Base-by-base conservation (phyloP, 2,329 filamentous ascomycete species). In the Sclerotinia minor region DNA sequence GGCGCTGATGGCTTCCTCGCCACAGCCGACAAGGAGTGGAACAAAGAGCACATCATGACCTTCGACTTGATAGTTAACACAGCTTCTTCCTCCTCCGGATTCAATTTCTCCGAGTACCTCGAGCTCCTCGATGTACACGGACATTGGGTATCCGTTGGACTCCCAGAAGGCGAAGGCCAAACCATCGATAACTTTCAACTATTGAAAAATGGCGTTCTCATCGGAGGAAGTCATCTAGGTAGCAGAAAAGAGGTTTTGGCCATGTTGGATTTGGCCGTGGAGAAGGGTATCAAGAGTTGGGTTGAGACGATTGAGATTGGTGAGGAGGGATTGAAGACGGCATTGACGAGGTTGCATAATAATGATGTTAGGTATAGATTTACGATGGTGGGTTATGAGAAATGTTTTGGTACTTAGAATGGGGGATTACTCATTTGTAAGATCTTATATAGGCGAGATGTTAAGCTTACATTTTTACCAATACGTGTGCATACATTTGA, bases 51-150 rank as follows among this genome's bases (percentile, higher is more conserved):
- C 77, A 75, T 80, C 75, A 84, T 86, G 81, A 87, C 85, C 1
- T 92, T 93, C 74, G 91, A 93, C 80, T 83, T 93, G 73, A 90
- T 93, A 77, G 78, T 93, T 81, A 92, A 90, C 83, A 89, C 87
- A 9, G 89, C 91, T 73, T 91, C 87, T 75, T 87, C 84, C 47
- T 89, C 86, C 64, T 82, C 87, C 75, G 84, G 83, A 59, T 92
- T 92, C 79, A 86, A 92, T 76, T 81, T 92, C 44, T 79, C 80
- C 64, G 84, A 89, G 71, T 96, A 95, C 81, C 86, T 96, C 75
- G 86, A 85, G 70, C 85, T 93, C 74, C 85, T 96, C 77, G 92
- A 94, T 79, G 88, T 94, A 68, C 91, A 93, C 80, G 91, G 90
- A 68, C 85, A 84, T 76, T 95, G 91, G 87, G 86, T 94, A 78